Evolutionary conservation across 129 eudicot genomes (phyloP).

Genomic region (Lactuca sativa): DNA sequence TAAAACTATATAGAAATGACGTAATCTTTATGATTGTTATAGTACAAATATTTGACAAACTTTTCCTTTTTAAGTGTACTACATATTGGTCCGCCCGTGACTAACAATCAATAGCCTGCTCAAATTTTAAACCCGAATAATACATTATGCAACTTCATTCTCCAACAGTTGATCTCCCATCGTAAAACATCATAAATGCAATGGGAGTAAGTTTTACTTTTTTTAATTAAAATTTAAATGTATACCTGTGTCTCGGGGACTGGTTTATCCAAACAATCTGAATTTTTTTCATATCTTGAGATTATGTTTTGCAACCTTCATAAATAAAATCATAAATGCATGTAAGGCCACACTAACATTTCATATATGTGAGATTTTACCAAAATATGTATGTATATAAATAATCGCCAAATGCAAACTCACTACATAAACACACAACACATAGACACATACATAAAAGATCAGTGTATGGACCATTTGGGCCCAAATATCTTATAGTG

Average conservation of each 20-base stretch:
- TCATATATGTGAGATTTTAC: background rate
- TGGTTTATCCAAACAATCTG: constrained; percentile 25
- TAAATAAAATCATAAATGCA: background rate
- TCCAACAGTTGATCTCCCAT: background rate
- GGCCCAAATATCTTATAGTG: background rate
- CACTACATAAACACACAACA: background rate
- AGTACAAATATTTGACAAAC: no score
- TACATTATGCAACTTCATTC: no score
- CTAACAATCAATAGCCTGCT: no score
- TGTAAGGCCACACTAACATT: background rate
- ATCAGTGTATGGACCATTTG: background rate
- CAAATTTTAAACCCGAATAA: no score
- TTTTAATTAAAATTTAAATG: background rate
- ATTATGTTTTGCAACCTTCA: constrained; percentile 67
- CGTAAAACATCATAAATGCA: no score
- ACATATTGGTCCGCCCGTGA: no score
- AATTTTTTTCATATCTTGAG: constrained; percentile 49
- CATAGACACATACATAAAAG: background rate
- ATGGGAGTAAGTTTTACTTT: background rate
- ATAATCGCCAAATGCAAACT: background rate
- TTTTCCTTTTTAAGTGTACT: no score
- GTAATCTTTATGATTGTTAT: no score
- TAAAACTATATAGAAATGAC: no score
- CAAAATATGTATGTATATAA: background rate
- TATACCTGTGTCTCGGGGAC: constrained; percentile 11